These are phyloP conservation scores for Marasmius fiardii DNA, from an alignment of 1,284 basidiomycete species.

Conservation along the genomic window DNA sequence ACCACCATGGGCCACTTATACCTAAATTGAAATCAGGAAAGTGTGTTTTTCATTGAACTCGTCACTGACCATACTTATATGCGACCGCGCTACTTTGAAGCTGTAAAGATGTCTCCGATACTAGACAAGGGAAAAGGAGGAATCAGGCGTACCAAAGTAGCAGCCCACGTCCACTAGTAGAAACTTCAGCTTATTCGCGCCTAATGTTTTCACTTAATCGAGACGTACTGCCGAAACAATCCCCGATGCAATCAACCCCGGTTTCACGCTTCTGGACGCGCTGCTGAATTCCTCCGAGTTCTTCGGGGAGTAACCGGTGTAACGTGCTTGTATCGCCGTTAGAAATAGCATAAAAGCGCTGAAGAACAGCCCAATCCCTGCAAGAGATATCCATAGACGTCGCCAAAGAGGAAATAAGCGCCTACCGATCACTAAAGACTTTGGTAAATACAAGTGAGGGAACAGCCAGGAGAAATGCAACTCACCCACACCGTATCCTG, in stretches of 20 bases:
- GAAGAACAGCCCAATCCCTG: slow-evolving; percentile 84
- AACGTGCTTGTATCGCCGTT: slow-evolving; percentile 68
- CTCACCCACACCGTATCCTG: slow-evolving; percentile 83
- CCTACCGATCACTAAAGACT: not conserved
- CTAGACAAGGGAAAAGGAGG: not conserved
- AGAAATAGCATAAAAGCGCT: slow-evolving; percentile 72
- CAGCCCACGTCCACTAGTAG: slow-evolving; percentile 72
- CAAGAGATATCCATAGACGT: slow-evolving; percentile 44
- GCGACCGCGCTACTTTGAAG: slow-evolving; percentile 78
- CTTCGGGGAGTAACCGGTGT: slow-evolving; percentile 70
- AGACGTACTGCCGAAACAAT: slow-evolving; percentile 66
- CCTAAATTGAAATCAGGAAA: slow-evolving; percentile 18
- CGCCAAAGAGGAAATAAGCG: slow-evolving; percentile 22
- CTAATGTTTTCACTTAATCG: not conserved
- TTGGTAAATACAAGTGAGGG: not conserved
- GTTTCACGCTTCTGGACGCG: slow-evolving; percentile 80
- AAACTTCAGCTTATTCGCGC: not conserved
- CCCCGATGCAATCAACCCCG: slow-evolving; percentile 86
- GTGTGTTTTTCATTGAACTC: not conserved
- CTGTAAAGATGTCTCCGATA: slow-evolving; percentile 28
- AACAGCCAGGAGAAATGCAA: slow-evolving; percentile 10
- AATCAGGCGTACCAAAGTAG: slow-evolving; percentile 50
- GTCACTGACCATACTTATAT: slow-evolving; percentile 78
- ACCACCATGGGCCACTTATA: slow-evolving; percentile 66
- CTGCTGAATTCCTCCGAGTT: slow-evolving; percentile 81